Evolutionary conservation across 2,329 filamentous ascomycete genomes (phyloP), one percentile per base, ranked within the genome.

Genomic region (Calonectria leucothoes): DNA sequence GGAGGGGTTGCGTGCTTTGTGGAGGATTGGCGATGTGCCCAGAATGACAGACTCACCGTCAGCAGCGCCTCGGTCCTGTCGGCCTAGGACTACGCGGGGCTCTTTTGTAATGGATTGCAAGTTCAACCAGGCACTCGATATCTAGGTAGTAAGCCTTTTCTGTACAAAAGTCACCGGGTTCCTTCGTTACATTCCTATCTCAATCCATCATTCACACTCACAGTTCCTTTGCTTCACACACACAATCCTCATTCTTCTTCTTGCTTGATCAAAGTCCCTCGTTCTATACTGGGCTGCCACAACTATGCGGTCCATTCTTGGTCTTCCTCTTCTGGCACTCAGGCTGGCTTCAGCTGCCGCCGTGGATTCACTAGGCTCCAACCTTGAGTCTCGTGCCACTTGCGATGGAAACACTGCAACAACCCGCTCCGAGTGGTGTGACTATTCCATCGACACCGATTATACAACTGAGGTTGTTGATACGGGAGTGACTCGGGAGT

Each of bases 401-500:
- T 77, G 75, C 23, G 29, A 29, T n/a, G 74, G 75, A 17, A 83
- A 83, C 75, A 80, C 80, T 2, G 77, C 82, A 2, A 80, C 76
- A 12, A 80, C 82, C 23, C 81, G 83, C 12, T 73, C 74, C 5
- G 78, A 83, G 74, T 88, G 88, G 89, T 88, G 88, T 29, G 83
- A 89, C 63, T 87, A 87, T 73, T 86, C 86, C 63, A 84, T 89
- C 61, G 81, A 85, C 48, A 89, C 87, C 3, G 86, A 90, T 77
- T 89, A 86, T 77, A 84, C 82, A 35, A 81, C 81, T 0, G 80
- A 82, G 1, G 81, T 79, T 10, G 85, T 87, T 4, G 82, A 89
- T 66, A 90, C 89, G 2, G 88, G 88, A 2, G 87, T 88, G 0
- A 88, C 86, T 11, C 81, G 86, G 12, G 89, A 91, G 70, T 89